phyloP scores from a whole-genome alignment of 108 stramenopile genomes.

The Nannochloropsis salina region DNA sequence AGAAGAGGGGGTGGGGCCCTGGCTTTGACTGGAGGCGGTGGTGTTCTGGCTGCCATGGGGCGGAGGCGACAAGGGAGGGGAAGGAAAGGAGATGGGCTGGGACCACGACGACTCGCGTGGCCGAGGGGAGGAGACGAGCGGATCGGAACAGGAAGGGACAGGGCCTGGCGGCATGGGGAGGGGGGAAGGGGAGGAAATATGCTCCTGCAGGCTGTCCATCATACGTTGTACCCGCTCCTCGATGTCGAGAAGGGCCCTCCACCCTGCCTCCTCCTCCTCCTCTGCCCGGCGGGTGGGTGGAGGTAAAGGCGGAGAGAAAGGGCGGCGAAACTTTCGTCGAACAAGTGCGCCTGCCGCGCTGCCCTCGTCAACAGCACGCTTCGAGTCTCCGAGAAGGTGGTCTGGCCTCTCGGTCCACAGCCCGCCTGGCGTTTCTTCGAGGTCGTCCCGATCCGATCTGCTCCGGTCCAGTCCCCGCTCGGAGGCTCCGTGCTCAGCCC shows the following conservation, averaged over 20 bases:
- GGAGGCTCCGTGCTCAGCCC: too few species aligned
- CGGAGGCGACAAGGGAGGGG: background rate
- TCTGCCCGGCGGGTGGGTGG: background rate
- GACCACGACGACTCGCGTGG: background rate
- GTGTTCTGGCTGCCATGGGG: background rate
- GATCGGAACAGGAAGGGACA: background rate
- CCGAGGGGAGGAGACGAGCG: too few species aligned
- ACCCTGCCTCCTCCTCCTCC: background rate
- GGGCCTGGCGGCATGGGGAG: background rate
- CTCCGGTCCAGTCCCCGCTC: too few species aligned
- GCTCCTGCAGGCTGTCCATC: background rate
- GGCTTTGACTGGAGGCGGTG: background rate
- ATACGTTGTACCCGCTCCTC: background rate
- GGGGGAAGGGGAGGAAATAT: background rate
- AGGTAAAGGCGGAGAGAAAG: background rate
- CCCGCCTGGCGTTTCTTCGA: too few species aligned
- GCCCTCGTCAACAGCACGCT: too few species aligned
- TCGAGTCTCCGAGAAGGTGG: too few species aligned
- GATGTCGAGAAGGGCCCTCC: background rate
- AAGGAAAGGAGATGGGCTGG: background rate
- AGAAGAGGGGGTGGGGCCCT: background rate
- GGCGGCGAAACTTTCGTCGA: background rate
- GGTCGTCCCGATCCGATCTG: too few species aligned
- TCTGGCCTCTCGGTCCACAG: too few species aligned
- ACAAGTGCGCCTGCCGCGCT: too few species aligned